Evolutionary conservation across 2,329 filamentous ascomycete species (phyloP), one percentile per base, ranked within the genome.

Genomic region (Waltergamsia citrina): DNA sequence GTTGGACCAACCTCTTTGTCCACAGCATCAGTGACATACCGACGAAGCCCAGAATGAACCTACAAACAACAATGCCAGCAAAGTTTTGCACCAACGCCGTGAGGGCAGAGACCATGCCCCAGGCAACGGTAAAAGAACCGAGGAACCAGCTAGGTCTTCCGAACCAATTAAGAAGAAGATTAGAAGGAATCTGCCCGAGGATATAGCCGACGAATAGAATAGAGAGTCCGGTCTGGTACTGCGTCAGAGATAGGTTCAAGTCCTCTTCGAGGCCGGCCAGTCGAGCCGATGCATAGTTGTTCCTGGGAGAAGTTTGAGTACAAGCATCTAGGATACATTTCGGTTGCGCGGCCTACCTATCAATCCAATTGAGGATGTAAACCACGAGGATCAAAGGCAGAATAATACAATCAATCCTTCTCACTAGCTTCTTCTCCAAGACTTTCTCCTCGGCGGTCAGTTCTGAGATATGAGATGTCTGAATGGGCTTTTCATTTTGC

Each of bases 11-110:
- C n/a, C n/a, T n/a, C n/a, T n/a, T n/a, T n/a, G n/a, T n/a, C n/a
- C n/a, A n/a, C n/a, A n/a, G n/a, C n/a, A n/a, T n/a, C n/a, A n/a
- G n/a, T n/a, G n/a, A n/a, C n/a, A n/a, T n/a, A n/a, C n/a, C n/a
- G 32, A 78, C 57, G 39, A 75, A 74, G 4, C 75, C 75, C 0
- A 80, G 53, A 43, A 76, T 67, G 49, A 78, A 78, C 6, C 75
- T 69, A 18, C 65, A 63, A 7, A 59, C 50, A 4, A 78, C 62
- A 56, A 79, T 64, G 40, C 67, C 66, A 5, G 57, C 56, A 40
- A 74, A 78, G 45, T 58, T 67, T 8, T 63, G 52, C 1, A 64
- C 67, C n/a, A 62, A 56, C 11, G 72, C 73, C 0, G 67, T 74
- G 8, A 71, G 54, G 0, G 69, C 75, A 4, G 72, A 77, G 24